Percentiles rank a stretch among this genome's conserved stretches.
Conservation (phyloP, 495 filamentous ascomycete genomes). For the Cercophora newfieldiana region DNA sequence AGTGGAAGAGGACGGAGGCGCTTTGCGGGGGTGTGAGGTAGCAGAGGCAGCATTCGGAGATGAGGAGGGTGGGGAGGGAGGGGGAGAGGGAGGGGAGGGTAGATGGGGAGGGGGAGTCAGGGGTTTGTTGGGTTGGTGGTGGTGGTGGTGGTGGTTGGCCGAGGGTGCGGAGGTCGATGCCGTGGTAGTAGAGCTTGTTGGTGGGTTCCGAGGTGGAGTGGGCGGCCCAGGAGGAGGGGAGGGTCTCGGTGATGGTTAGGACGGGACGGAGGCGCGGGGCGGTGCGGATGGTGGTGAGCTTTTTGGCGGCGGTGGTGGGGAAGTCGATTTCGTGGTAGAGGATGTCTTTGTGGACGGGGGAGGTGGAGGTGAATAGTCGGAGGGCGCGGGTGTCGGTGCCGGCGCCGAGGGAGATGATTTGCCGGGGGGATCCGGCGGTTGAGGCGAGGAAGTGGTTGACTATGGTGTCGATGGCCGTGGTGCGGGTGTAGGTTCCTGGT, state of each 20-base stretch:
- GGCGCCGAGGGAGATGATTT: conserved; percentile 92
- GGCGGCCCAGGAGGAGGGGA: conserved; percentile 20
- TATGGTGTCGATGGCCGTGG: conserved; percentile 79
- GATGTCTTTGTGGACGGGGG: conserved; percentile 41
- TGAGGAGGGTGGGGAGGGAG: conserved; percentile 71
- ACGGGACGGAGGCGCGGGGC: conserved; percentile 31
- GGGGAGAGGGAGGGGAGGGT: conserved; percentile 37
- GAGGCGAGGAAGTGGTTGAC: conserved; percentile 66
- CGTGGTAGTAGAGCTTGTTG: conserved; percentile 69
- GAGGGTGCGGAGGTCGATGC: conserved; percentile 75
- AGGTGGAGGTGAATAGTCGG: conserved; percentile 54
- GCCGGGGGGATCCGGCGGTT: conserved; percentile 40
- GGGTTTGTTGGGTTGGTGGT: neutral
- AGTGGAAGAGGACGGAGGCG: conserved; percentile 63
- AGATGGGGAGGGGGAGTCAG: neutral
- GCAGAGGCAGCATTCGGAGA: conserved; percentile 93
- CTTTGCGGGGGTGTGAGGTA: conserved; percentile 72
- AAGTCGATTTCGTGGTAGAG: conserved; percentile 96
- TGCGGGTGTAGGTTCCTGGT: conserved; percentile 90
- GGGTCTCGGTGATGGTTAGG: conserved; percentile 25
- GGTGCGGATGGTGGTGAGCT: conserved; percentile 45
- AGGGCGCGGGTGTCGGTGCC: conserved; percentile 90
- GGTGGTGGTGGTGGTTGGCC: conserved; percentile 43
- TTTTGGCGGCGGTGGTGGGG: conserved; percentile 65
- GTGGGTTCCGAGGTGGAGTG: conserved; percentile 33